These are phyloP conservation scores for Cryptococcus depauperatus DNA, from an alignment of 1,284 basidiomycete genomes.

Conservation along the genomic window DNA sequence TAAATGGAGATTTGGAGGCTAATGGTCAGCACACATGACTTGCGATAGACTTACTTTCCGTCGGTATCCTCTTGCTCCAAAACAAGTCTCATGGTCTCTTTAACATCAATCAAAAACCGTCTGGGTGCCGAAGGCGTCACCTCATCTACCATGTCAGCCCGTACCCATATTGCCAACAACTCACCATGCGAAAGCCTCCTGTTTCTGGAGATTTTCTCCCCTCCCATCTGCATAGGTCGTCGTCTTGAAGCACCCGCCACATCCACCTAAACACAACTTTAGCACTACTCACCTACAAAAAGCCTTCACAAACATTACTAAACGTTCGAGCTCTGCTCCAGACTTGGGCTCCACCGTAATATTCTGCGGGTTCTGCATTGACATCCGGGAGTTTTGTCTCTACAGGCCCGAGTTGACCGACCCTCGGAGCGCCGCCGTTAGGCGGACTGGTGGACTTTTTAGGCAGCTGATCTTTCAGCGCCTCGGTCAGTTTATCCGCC, in stretches of 20 bases:
- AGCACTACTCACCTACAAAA: background rate
- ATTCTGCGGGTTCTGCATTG: slow-evolving; percentile 65
- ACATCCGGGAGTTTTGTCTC: slow-evolving; percentile 45
- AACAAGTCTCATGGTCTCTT: slow-evolving; percentile 92
- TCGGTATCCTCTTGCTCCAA: slow-evolving; percentile 98
- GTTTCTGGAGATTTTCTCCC: slow-evolving; percentile 61
- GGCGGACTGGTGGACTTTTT: slow-evolving; percentile 4
- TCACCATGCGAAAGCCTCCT: slow-evolving; percentile 70
- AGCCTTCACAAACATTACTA: slow-evolving; percentile 55
- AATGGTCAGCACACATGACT: slow-evolving; percentile 1
- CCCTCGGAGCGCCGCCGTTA: slow-evolving; percentile 1
- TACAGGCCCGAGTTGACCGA: slow-evolving; percentile 17
- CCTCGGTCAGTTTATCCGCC: background rate
- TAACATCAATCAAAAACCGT: slow-evolving; percentile 95
- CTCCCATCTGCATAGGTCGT: slow-evolving; percentile 57
- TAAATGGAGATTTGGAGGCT: slow-evolving; percentile 78
- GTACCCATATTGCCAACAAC: slow-evolving; percentile 4
- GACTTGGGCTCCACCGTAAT: slow-evolving; percentile 69
- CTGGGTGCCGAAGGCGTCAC: slow-evolving; percentile 48
- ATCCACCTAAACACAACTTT: slow-evolving; percentile 49
- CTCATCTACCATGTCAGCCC: slow-evolving; percentile 42
- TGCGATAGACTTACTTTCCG: slow-evolving; percentile 54
- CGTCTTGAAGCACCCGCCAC: slow-evolving; percentile 55
- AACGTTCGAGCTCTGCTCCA: slow-evolving; percentile 74
- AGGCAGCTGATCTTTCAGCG: slow-evolving; percentile 2